Conservation (phyloP, 352 stramenopile species). For the Pythium aquatile region DNA sequence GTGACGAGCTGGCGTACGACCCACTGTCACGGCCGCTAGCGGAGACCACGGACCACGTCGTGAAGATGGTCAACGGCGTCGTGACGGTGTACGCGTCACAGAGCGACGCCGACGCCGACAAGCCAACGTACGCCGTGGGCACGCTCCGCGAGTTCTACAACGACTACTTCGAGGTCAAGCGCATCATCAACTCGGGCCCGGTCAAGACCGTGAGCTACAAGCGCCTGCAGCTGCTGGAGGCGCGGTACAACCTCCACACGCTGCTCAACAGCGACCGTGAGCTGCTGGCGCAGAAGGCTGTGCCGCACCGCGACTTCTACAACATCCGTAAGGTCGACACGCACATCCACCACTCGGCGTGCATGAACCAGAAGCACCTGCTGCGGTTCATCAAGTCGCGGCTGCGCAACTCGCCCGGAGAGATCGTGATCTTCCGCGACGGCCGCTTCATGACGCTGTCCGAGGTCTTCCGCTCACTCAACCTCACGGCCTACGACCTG, state of each 20-base stretch:
- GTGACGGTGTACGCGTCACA: slow-evolving; percentile 43
- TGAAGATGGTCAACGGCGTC: slow-evolving; percentile 62
- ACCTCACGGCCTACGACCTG: slow-evolving; percentile 96
- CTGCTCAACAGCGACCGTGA: slow-evolving; percentile 96
- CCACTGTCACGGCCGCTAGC: slow-evolving; percentile 45
- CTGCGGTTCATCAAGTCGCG: slow-evolving; percentile 90
- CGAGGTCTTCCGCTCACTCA: slow-evolving; percentile 92
- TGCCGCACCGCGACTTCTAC: slow-evolving; percentile 99
- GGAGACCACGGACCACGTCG: slow-evolving; percentile 43
- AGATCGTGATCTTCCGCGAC: slow-evolving; percentile 96
- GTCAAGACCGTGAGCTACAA: slow-evolving; percentile 89
- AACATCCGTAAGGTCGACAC: slow-evolving; percentile 98
- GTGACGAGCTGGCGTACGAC: slow-evolving; percentile 74
- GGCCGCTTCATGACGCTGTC: slow-evolving; percentile 95
- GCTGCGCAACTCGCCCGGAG: slow-evolving; percentile 74
- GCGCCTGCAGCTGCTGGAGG: slow-evolving; percentile 86
- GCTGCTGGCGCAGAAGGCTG: slow-evolving; percentile 92
- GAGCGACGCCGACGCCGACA: slow-evolving; percentile 18
- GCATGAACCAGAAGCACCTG: slow-evolving; percentile 96
- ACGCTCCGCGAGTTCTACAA: slow-evolving; percentile 65
- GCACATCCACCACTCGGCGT: slow-evolving; percentile 97
- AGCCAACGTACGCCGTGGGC: slow-evolving; percentile 42
- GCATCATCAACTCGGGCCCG: slow-evolving; percentile 85
- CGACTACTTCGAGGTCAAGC: slow-evolving; percentile 77
- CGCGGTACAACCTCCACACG: slow-evolving; percentile 95